Evolutionary conservation across 2,329 filamentous ascomycete species (phyloP), one percentile per base, ranked within the genome.

Genomic region (Sporothrix brasiliensis): DNA sequence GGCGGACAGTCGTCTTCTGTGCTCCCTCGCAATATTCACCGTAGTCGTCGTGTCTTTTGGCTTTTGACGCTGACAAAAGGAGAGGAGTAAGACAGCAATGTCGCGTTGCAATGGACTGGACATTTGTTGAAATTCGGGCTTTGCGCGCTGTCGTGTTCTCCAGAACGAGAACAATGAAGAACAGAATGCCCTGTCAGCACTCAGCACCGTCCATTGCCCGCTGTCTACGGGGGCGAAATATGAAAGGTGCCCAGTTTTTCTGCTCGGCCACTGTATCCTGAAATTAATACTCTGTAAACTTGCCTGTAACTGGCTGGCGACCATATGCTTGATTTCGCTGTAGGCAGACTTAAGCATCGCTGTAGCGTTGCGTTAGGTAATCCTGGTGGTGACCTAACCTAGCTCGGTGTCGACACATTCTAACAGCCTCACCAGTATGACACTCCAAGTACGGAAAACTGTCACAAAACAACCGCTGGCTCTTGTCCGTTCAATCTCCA

Each of bases 31-130:
- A 34, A 41, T 21, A 34, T n/a, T 41, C 34, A 41, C 41, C 56
- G 7, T 21, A 34, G 6, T 34, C 34, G 34, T 34, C 34, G 34
- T 34, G 6, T 60, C 16, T 58, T 53, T 39, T 4, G 56, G 3
- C 27, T 30, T 30, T 30, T 30, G 2, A 61, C 56, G 56, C n/a
- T 61, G 56, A 61, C 56, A 61, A 61, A 61, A 61, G 19, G 56
- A 10, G 53, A n/a, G 16, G 10, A 21, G 34, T 9, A 13, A 4
- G 19, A 16, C n/a, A 30, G 21, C 4, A n/a, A 1, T 6, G 61
- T 66, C 61, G 61, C 61, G 47, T 52, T 49, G 44, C 16, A 21
- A 14, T 52, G 34, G 34, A 30, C 34, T 52, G 34, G 34, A 30
- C 34, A 34, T 34, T 9, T 34, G 34, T 44, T 14, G 41, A 16